Conservation (phyloP, 371 early-diverging fungal genomes). For the Catenaria anguillulae region DNA sequence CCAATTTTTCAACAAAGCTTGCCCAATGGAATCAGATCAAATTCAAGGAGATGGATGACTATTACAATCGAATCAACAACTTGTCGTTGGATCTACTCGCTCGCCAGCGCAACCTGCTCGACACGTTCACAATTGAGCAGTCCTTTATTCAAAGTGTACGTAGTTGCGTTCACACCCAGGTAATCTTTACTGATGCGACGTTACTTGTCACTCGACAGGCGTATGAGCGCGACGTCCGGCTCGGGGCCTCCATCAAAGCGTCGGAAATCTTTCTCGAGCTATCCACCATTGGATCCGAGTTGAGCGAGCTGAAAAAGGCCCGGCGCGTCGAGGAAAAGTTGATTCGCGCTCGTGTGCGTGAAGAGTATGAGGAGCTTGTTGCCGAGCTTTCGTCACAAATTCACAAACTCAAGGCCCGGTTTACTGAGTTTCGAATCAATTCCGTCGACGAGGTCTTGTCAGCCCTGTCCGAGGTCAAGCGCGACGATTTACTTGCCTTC, state of each 20-base stretch:
- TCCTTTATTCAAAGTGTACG: too few species aligned
- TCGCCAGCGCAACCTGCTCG: neutral
- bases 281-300: conserved; percentile 23
- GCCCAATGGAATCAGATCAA: neutral
- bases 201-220: conserved; percentile 8
- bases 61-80: neutral
- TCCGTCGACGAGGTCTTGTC: conserved; percentile 26
- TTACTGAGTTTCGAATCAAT: conserved; percentile 33
- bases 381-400: conserved; percentile 32
- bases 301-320: conserved; percentile 26
- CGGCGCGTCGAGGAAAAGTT: conserved; percentile 28
- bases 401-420: conserved; percentile 27
- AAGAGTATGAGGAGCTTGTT: conserved; percentile 38
- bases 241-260: conserved; percentile 19
- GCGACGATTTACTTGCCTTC: conserved; percentile 27
- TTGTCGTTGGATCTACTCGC: neutral
- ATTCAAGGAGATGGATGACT: neutral
- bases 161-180: too few species aligned
- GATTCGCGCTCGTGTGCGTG: conserved; percentile 24
- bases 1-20: too few species aligned
- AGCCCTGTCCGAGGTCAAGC: conserved; percentile 29
- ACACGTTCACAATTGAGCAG: neutral
- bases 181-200: too few species aligned
- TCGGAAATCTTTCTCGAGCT: conserved; percentile 21
- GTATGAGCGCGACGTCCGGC: conserved; percentile 25